Conservation (phyloP, 2,329 filamentous ascomycete genomes). For the Colletotrichum abscissum region DNA sequence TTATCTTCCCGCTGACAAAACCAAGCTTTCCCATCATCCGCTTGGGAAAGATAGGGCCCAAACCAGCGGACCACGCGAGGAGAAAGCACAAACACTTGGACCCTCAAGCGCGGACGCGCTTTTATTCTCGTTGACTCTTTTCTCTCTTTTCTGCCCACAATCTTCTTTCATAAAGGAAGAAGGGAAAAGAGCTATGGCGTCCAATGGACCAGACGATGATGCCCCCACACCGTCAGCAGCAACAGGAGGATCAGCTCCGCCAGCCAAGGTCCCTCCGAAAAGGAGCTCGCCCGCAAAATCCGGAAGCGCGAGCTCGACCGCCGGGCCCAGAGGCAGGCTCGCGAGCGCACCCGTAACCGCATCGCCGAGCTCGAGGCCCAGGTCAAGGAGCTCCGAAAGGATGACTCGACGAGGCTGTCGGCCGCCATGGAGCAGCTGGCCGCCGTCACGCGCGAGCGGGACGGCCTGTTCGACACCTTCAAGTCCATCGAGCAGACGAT, state of each 20-base stretch:
- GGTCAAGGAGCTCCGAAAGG: slow-evolving; percentile 40
- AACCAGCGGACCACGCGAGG: background rate
- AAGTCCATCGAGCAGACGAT: slow-evolving; percentile 36
- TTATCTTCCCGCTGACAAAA: background rate
- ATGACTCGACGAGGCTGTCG: slow-evolving; percentile 41
- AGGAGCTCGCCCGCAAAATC: slow-evolving; percentile 37
- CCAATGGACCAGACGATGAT: background rate
- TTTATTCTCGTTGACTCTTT: no score
- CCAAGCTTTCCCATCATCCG: background rate
- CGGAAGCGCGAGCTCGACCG: slow-evolving; percentile 47
- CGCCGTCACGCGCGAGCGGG: slow-evolving; percentile 41
- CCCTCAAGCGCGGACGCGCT: background rate
- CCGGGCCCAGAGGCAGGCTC: slow-evolving; percentile 44
- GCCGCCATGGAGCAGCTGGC: slow-evolving; percentile 42
- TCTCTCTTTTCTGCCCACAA: background rate
- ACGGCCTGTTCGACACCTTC: slow-evolving; percentile 30
- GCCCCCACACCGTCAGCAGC: slow-evolving; percentile 15
- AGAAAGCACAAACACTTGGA: background rate
- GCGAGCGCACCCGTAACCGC: slow-evolving; percentile 45
- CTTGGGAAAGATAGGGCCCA: background rate
- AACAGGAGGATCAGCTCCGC: background rate
- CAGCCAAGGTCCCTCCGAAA: slow-evolving; percentile 27
- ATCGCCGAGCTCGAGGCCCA: slow-evolving; percentile 45
- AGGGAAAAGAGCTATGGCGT: slow-evolving; percentile 9
- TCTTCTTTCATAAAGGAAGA: background rate